Percentiles rank a stretch among this genome's conserved stretches.
phyloP scores from a whole-genome alignment of 2,329 filamentous ascomycete genomes.

The Phyllosticta citrichinensis region DNA sequence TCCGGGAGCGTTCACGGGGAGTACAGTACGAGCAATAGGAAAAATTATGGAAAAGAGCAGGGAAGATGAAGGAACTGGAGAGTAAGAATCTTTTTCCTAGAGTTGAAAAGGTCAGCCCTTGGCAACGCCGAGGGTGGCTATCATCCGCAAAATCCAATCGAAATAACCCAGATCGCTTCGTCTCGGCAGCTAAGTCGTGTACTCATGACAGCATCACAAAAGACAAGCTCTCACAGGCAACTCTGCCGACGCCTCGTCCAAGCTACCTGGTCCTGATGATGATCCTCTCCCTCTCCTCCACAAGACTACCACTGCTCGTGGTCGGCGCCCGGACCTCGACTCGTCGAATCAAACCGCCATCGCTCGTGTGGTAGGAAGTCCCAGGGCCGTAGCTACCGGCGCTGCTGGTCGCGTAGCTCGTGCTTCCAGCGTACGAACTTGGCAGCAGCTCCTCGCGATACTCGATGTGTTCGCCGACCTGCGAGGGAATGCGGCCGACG shows the following conservation, averaged over 20 bases:
- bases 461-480: neutral
- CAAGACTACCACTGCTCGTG: neutral
- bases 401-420: neutral
- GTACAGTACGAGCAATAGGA: no score
- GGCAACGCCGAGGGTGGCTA: neutral
- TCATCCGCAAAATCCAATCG: neutral
- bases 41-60: no score
- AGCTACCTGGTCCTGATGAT: neutral
- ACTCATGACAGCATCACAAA: neutral
- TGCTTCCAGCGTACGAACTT: neutral
- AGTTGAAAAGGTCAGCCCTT: neutral
- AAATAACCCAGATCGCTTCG: neutral
- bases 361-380: neutral
- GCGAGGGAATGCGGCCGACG: neutral
- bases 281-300: neutral
- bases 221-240: neutral
- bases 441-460: neutral
- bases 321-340: neutral
- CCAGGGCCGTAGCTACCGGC: neutral
- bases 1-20: neutral
- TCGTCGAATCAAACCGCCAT: neutral
- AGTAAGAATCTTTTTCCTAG: no score
- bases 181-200: neutral
- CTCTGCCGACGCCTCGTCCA: neutral
- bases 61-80: no score